These are phyloP conservation scores for Calonectria crousiana DNA, from an alignment of 2,329 filamentous ascomycete genomes.

Conservation along the genomic window DNA sequence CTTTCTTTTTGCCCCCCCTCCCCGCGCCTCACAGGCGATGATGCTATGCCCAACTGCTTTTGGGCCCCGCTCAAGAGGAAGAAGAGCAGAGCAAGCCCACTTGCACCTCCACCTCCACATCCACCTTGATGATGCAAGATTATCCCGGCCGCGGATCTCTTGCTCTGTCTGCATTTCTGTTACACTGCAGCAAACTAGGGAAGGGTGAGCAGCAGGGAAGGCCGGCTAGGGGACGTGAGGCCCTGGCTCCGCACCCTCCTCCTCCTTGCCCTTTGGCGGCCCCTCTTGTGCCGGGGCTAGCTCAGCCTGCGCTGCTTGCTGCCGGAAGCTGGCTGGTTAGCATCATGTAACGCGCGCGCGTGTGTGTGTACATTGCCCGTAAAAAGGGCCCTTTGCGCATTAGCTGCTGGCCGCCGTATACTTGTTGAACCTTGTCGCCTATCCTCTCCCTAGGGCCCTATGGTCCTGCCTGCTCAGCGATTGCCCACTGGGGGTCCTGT, in stretches of 20 bases:
- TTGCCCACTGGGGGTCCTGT: background rate
- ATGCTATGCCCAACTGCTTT: background rate
- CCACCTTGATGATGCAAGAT: conserved; percentile 28
- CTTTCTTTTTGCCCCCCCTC: background rate
- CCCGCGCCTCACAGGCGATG: background rate
- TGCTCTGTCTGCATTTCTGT: conserved; percentile 36
- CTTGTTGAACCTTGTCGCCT: background rate
- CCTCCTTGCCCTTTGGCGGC: background rate
- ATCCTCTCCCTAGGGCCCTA: background rate
- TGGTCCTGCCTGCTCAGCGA: background rate
- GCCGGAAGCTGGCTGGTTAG: background rate
- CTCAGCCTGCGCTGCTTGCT: background rate
- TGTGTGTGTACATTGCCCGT: background rate
- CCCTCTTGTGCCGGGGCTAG: background rate
- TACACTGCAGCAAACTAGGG: conserved; percentile 35
- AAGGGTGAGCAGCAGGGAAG: conserved; percentile 1
- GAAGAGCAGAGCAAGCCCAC: background rate
- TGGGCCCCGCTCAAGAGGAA: background rate
- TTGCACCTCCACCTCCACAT: background rate
- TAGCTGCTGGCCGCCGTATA: background rate
- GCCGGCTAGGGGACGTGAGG: background rate
- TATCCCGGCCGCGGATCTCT: conserved; percentile 42
- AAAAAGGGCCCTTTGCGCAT: background rate
- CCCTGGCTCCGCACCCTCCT: background rate
- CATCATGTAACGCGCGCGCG: background rate